phyloP scores from a whole-genome alignment of 331 rosid species.

The Ulmus americana region DNA sequence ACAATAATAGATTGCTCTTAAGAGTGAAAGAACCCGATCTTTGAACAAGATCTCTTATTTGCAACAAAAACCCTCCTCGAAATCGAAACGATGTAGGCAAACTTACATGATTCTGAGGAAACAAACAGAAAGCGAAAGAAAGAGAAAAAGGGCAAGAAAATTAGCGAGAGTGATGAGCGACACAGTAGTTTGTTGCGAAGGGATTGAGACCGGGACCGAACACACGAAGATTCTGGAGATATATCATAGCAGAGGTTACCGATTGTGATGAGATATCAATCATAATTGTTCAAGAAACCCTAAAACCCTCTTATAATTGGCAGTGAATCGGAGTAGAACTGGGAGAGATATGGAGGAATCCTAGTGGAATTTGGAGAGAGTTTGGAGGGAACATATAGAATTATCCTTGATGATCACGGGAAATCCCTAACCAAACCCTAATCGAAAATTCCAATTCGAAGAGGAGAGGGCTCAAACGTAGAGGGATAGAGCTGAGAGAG shows the following conservation, averaged over 20 bases:
- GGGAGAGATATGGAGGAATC: slow-evolving; percentile 31
- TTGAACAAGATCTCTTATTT: too few species aligned
- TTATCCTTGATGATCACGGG: neutral
- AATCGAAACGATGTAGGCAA: slow-evolving; percentile 13
- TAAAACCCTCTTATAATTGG: neutral
- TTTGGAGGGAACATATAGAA: slow-evolving; percentile 13
- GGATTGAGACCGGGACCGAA: slow-evolving; percentile 99
- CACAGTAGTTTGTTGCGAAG: slow-evolving; percentile 59
- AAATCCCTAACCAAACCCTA: slow-evolving; percentile 43
- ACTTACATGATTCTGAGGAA: slow-evolving; percentile 27
- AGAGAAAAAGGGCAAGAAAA: slow-evolving; percentile 15
- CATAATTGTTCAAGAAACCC: slow-evolving; percentile 36
- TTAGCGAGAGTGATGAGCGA: slow-evolving; percentile 86
- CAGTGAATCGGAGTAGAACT: neutral
- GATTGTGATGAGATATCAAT: slow-evolving; percentile 29
- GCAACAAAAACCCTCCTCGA: neutral
- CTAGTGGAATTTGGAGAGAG: slow-evolving; percentile 29
- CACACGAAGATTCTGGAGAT: slow-evolving; percentile 64
- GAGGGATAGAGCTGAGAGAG: neutral
- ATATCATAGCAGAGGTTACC: slow-evolving; percentile 31
- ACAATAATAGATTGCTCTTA: neutral
- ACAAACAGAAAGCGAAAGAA: neutral
- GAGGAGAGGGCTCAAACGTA: neutral
- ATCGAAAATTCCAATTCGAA: neutral
- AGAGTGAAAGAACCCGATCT: neutral